These are phyloP conservation scores for Phytopythium chamaehyphon DNA, from an alignment of 352 stramenopile genomes.

Conservation along the genomic window DNA sequence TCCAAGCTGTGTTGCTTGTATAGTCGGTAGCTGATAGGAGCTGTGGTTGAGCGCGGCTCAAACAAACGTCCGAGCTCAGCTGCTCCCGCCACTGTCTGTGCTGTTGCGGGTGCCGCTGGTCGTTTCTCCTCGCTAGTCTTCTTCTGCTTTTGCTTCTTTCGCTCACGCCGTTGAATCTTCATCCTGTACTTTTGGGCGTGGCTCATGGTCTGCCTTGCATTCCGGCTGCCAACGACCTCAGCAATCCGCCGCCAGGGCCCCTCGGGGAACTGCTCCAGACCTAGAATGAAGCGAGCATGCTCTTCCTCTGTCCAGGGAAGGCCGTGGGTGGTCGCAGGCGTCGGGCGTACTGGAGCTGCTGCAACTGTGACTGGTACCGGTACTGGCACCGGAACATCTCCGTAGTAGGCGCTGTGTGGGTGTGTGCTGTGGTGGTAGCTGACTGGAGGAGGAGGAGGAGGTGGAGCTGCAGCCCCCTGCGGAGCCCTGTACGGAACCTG, in stretches of 20 bases:
- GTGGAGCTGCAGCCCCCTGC: neutral
- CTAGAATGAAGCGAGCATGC: constrained; percentile 40
- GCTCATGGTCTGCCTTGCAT: constrained; percentile 43
- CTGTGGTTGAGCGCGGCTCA: neutral
- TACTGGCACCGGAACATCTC: no score
- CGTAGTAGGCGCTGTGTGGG: no score
- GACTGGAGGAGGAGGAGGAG: neutral
- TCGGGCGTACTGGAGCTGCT: neutral
- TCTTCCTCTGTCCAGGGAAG: constrained; percentile 41
- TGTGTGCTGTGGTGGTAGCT: no score
- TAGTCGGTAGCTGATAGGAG: neutral
- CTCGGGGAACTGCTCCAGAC: constrained; percentile 36
- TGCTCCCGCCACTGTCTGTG: neutral
- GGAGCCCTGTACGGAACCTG: constrained; percentile 13
- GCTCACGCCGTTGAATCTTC: constrained; percentile 27
- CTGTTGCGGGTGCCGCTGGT: neutral
- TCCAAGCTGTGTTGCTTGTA: neutral
- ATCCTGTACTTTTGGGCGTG: constrained; percentile 55
- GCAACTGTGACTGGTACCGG: neutral
- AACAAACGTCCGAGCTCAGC: no score
- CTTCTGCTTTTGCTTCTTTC: constrained; percentile 1
- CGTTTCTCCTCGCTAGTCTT: neutral
- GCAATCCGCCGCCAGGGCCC: constrained; percentile 45
- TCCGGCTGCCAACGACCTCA: constrained; percentile 33
- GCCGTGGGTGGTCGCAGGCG: constrained; percentile 13